These are phyloP conservation scores for Coemansia sp. DNA, from an alignment of 192 early-diverging fungal species.

Conservation along the genomic window DNA sequence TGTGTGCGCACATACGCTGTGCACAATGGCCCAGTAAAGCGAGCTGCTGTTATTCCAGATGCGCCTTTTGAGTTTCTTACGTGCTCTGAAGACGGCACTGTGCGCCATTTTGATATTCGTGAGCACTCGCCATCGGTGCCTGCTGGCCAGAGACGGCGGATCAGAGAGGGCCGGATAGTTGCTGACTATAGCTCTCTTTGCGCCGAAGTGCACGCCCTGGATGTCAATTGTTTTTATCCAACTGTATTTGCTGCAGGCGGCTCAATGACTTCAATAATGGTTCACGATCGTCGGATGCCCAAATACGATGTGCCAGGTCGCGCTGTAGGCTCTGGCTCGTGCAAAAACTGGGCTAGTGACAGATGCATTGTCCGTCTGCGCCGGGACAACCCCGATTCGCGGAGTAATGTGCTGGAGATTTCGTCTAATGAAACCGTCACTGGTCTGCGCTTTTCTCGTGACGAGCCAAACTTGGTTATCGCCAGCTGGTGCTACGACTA, in stretches of 20 bases:
- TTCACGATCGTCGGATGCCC: conserved; percentile 57
- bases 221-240: conserved; percentile 51
- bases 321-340: neutral
- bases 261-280: conserved; percentile 49
- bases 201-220: conserved; percentile 56
- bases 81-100: conserved; percentile 62
- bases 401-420: conserved; percentile 13
- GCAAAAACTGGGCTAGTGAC: conserved; percentile 29
- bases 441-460: conserved; percentile 43
- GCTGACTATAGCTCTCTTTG: conserved; percentile 52
- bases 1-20: conserved; percentile 53
- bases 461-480: conserved; percentile 46
- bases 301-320: neutral
- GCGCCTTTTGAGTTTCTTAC: conserved; percentile 58
- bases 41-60: conserved; percentile 44
- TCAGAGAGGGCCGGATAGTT: conserved; percentile 32
- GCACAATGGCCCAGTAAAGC: conserved; percentile 57
- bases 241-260: conserved; percentile 64
- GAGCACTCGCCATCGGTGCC: conserved; percentile 14
- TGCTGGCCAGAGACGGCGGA: neutral
- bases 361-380: conserved; percentile 41
- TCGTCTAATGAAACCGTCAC: conserved; percentile 37
- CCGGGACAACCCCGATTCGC: conserved; percentile 4
- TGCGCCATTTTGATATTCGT: conserved; percentile 63
- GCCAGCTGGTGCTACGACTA: conserved; percentile 61